Evolutionary conservation across 208 protist genomes (phyloP), one percentile per base, ranked within the genome.

Genomic region (Wallacemonas sp.): DNA sequence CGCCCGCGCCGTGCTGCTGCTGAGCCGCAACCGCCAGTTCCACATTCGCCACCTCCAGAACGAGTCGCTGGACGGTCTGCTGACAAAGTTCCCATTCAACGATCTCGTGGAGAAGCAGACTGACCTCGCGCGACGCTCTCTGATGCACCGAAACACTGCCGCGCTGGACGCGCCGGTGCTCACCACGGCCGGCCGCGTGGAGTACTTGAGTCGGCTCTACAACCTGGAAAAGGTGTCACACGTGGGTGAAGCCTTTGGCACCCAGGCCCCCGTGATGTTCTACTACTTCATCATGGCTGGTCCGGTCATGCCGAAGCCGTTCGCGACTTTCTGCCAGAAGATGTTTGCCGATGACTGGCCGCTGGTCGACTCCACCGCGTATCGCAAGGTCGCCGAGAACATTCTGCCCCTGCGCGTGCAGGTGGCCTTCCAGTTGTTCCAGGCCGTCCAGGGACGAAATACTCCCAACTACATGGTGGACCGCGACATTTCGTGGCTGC

Each of bases 391-490:
- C 33, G 77, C 87, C n/a, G 79, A 93, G 76, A 78, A 63, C 22
- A 78, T 93, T 32, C 71, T 96, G 46, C 83, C 87, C 28, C 86
- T 96, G 28, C 85, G 87, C 12, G 84, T 89, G 41, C 87, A 93
- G 66, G 79, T 86, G 10, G 66, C 79, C 32, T 84, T 86, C 61
- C 91, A 96, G 71, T 72, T 92, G 46, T 84, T 81, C 52, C 73
- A 67, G 41, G 57, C 62, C 12, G 25, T 67, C 18, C 8, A 4
- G 18, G n/a, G 7, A 42, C 26, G 39, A 31, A 50, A 68, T 36
- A 39, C 72, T 2, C 39, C 59, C 11, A 64, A 68, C 32, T 31
- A 42, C 26, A 45, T 31, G 26, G 71, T 20, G 28, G 38, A 57
- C 33, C 31, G 16, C 7, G 46, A 41, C n/a, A 75, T 89, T 22